Conservation (phyloP, 2,329 filamentous ascomycete genomes). For the Fusarium sp. region DNA sequence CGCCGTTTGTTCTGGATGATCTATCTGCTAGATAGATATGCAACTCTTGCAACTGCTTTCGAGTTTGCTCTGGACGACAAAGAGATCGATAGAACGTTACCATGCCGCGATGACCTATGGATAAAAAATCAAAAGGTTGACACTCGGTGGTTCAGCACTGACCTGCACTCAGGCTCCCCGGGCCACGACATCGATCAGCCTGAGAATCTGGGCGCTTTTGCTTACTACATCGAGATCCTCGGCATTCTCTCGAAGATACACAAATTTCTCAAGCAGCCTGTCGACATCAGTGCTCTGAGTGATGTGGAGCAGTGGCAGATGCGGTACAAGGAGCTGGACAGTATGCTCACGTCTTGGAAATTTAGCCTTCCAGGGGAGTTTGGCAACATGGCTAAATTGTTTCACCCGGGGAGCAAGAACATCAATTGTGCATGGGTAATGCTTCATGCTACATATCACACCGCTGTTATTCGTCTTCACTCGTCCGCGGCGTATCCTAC, state of each 20-base stretch:
- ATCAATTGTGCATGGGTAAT: conserved; percentile 89
- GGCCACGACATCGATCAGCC: conserved; percentile 76
- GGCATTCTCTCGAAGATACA: conserved; percentile 90
- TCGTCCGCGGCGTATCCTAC: conserved; percentile 94
- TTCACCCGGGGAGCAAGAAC: conserved; percentile 75
- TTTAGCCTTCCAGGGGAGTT: conserved; percentile 85
- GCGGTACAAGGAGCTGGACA: conserved; percentile 86
- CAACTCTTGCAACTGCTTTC: conserved; percentile 90
- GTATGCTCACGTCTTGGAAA: conserved; percentile 83
- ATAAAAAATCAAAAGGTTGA: conserved; percentile 85
- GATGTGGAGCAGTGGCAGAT: conserved; percentile 93
- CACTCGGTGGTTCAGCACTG: conserved; percentile 80
- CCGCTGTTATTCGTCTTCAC: conserved; percentile 88
- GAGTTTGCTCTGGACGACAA: conserved; percentile 90
- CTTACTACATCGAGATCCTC: conserved; percentile 90
- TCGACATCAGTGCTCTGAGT: conserved; percentile 84
- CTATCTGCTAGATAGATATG: conserved; percentile 89
- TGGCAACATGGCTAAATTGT: conserved; percentile 83
- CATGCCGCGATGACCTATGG: conserved; percentile 89
- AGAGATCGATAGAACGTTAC: conserved; percentile 87
- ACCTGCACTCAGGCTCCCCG: conserved; percentile 57
- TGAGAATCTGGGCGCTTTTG: conserved; percentile 87
- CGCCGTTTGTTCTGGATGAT: conserved; percentile 94
- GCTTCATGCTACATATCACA: conserved; percentile 90
- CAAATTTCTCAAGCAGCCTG: conserved; percentile 86